Evolutionary conservation across 225 moss, liverwort and hornwort species (phyloP), one percentile per base, ranked within the genome.

Genomic region (Straminergon stramineum): DNA sequence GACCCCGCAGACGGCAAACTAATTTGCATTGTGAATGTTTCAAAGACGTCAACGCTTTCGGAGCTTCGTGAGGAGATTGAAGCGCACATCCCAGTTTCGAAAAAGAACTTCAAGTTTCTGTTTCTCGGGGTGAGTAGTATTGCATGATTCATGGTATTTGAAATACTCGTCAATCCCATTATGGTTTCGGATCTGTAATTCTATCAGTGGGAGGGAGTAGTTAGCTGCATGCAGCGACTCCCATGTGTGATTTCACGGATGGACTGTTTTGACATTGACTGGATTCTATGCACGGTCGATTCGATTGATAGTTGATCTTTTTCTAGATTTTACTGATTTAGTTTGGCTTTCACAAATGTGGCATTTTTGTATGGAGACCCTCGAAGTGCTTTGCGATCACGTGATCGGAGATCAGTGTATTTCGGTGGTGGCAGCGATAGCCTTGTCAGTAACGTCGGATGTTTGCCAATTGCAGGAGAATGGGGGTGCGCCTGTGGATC

Each of bases 401-500:
- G 56, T 55, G 62, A 31, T 30, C 21, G 52, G 37, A 37, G 20
- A 37, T 10, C 28, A 2, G n/a, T 15, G 13, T 63, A 10, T 24
- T 55, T 43, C 15, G 11, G 18, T n/a, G 23, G 43, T 83, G 41
- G 27, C 52, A 17, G 37, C 23, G 48, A 60, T 24, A 51, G 17
- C 7, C 10, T 41, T 41, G 34, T n/a, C 15, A 77, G 45, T 84
- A 31, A 89, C 18, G 17, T 57, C 6, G 13, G n/a, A 31, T 69
- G n/a, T n/a, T 48, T 48, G 45, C 48, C 45, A 66, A 22, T 69
- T 90, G 90, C 97, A 98, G 96, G 97, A 97, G 88, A 75, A 90
- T 15, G 96, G 95, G 23, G 98, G 97, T 63, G 96, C 94, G 18
- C 98, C 98, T 11, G 95, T 98, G 86, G 97, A 98, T 41, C 90